phyloP scores from a whole-genome alignment of 495 filamentous ascomycete genomes.

The Staphylotrichum longicolle region DNA sequence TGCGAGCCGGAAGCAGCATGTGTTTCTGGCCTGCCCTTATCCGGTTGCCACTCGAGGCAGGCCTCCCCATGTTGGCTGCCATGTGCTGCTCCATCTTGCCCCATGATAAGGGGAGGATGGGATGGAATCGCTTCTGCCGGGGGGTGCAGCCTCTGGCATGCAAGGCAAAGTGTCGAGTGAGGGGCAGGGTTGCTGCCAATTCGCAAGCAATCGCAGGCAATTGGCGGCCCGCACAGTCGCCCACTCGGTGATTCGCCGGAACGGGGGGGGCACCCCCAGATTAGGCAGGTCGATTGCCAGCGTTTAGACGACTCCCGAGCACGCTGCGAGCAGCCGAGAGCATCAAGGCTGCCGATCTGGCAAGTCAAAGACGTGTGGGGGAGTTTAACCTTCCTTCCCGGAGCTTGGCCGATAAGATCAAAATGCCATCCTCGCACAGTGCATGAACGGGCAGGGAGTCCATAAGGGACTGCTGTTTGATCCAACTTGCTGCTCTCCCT shows the following conservation, averaged over 20 bases:
- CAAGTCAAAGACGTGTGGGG: conserved; percentile 4
- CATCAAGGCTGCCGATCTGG: conserved; percentile 15
- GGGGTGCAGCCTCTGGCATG: neutral
- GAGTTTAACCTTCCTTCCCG: conserved; percentile 10
- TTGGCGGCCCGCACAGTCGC: neutral
- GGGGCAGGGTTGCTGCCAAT: neutral
- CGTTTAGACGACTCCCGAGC: neutral
- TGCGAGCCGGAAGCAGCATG: conserved; percentile 18
- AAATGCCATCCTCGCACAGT: neutral
- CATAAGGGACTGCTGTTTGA: no score
- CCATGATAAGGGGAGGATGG: conserved; percentile 18
- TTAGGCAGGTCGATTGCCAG: conserved; percentile 22
- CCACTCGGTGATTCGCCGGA: conserved; percentile 21
- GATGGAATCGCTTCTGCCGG: conserved; percentile 18
- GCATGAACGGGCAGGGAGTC: neutral
- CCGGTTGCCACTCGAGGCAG: conserved; percentile 10
- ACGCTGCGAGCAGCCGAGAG: neutral
- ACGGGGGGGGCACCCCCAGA: conserved; percentile 8
- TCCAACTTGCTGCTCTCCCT: neutral
- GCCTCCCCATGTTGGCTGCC: conserved; percentile 9
- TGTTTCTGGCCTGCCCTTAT: conserved; percentile 9
- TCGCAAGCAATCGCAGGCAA: neutral
- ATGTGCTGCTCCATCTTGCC: conserved; percentile 12
- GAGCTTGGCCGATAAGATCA: conserved; percentile 1
- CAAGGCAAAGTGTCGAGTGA: neutral